Evolutionary conservation across 768 basidiomycete species (phyloP).

Genomic region (Trametes meyenii): DNA sequence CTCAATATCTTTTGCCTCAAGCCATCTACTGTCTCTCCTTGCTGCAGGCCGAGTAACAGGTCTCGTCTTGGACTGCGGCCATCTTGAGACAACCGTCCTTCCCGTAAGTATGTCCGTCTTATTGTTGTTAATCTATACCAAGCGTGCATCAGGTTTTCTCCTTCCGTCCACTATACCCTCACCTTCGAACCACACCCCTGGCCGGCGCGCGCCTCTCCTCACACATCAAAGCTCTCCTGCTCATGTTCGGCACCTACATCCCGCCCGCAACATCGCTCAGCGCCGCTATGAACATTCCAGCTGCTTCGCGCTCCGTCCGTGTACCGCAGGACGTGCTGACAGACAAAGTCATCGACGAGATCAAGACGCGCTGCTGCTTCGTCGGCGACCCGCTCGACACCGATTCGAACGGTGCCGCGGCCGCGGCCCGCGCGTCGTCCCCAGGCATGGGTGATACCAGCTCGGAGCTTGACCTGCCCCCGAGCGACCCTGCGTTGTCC

Average conservation of each 20-base stretch:
- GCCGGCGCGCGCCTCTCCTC: constrained; percentile 83
- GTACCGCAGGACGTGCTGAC: constrained; percentile 83
- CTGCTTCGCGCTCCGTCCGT: constrained; percentile 60
- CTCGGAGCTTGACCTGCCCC: constrained; percentile 47
- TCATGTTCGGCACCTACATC: constrained; percentile 83
- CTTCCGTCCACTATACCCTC: constrained; percentile 83
- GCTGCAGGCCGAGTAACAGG: constrained; percentile 90
- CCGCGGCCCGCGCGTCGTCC: constrained; percentile 26
- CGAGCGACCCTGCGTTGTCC: constrained; percentile 61
- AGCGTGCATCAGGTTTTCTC: constrained; percentile 73
- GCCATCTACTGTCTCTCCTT: constrained; percentile 82
- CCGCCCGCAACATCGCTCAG: constrained; percentile 77
- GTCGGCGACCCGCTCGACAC: constrained; percentile 66
- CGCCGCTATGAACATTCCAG: constrained; percentile 62
- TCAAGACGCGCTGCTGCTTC: constrained; percentile 89
- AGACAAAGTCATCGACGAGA: constrained; percentile 81
- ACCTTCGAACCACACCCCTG: constrained; percentile 81
- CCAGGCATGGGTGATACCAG: constrained; percentile 39
- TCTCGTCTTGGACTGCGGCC: constrained; percentile 90
- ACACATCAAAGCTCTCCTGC: constrained; percentile 80
- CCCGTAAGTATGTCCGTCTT: constrained; percentile 60
- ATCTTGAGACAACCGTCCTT: constrained; percentile 85
- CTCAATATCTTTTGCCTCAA: constrained; percentile 90
- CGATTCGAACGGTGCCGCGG: constrained; percentile 23
- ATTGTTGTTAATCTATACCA: neutral